Percentiles rank a stretch among this genome's conserved stretches.
phyloP scores from a whole-genome alignment of 2,329 filamentous ascomycete species.

The Eutypa lata region DNA sequence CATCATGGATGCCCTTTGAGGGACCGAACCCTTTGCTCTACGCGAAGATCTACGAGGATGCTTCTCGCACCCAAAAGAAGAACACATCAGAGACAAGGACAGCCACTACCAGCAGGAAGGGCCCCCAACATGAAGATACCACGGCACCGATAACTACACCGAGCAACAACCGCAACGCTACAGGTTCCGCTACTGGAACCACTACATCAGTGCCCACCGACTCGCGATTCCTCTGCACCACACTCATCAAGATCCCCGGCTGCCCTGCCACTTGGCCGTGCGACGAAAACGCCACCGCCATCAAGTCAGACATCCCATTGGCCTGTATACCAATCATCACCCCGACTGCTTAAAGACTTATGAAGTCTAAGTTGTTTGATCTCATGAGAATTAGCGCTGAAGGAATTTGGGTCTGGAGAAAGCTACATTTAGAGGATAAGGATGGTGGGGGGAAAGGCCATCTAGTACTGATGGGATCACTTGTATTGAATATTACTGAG shows the following conservation, averaged over 20 bases:
- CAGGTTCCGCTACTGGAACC: neutral
- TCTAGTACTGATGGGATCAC: no score
- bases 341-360: no score
- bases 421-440: no score
- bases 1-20: neutral
- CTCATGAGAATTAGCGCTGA: no score
- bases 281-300: neutral
- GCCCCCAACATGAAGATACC: neutral
- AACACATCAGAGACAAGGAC: neutral
- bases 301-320: no score
- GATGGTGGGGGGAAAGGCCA: no score
- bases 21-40: neutral
- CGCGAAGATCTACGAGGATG: neutral
- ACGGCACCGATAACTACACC: neutral
- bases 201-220: neutral
- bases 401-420: no score
- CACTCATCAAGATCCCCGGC: neutral
- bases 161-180: neutral
- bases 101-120: neutral
- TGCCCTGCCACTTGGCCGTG: neutral
- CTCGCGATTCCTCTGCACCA: neutral
- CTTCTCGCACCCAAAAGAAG: neutral
- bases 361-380: no score
- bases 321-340: no score
- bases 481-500: no score